These are phyloP conservation scores for Kodamaea restingae DNA, from an alignment of 805 yeast species.

Conservation along the genomic window DNA sequence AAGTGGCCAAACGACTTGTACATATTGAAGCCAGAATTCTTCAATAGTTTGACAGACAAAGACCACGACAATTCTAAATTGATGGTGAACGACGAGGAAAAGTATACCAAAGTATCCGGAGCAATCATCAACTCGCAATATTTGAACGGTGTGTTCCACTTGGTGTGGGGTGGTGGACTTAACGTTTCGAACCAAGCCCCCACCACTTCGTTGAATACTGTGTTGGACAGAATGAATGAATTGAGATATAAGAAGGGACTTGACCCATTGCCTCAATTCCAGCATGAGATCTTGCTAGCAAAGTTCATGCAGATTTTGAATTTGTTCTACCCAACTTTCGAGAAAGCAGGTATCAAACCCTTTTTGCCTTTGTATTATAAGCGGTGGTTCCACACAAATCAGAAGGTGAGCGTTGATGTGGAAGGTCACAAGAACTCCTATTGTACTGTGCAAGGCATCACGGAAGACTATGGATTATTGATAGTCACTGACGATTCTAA, in stretches of 20 bases:
- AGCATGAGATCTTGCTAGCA: constrained; percentile 58
- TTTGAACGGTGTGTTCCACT: constrained; percentile 52
- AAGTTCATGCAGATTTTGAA: constrained; percentile 63
- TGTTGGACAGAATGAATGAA: constrained; percentile 59
- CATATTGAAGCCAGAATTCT: constrained; percentile 61
- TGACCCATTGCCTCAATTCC: constrained; percentile 42
- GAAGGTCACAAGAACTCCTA: constrained; percentile 24
- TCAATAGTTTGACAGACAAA: constrained; percentile 25
- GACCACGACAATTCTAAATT: constrained; percentile 33
- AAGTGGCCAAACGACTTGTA: constrained; percentile 98
- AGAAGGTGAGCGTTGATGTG: constrained; percentile 60
- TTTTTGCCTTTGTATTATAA: constrained; percentile 70
- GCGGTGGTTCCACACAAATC: constrained; percentile 81
- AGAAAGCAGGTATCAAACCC: constrained; percentile 59
- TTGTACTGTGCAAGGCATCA: constrained; percentile 76
- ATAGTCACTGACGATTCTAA: constrained; percentile 61
- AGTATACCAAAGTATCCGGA: constrained; percentile 78
- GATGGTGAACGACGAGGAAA: constrained; percentile 52
- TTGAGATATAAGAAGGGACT: constrained; percentile 42
- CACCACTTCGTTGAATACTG: constrained; percentile 78
- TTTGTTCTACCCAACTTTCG: constrained; percentile 54
- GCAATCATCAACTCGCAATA: constrained; percentile 76
- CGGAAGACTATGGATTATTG: constrained; percentile 78
- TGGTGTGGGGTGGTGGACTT: constrained; percentile 84
- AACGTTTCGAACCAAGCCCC: constrained; percentile 86